These are phyloP conservation scores for Raffaelea arxii DNA, from an alignment of 2,329 filamentous ascomycete species.

Conservation along the genomic window DNA sequence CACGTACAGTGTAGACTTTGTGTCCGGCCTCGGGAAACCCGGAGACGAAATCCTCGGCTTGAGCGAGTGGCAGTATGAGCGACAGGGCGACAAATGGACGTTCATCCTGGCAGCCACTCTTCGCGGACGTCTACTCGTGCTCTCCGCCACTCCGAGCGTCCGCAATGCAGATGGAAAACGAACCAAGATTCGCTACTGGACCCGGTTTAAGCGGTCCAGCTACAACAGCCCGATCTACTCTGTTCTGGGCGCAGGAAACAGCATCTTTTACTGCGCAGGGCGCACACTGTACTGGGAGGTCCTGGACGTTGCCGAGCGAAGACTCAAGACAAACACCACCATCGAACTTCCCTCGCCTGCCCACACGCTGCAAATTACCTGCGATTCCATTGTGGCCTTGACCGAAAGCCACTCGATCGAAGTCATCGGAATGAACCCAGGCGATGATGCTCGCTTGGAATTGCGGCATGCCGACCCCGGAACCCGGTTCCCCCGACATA, in stretches of 20 bases:
- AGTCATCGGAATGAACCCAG: constrained; percentile 35
- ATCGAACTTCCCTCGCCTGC: constrained; percentile 44
- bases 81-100: constrained; percentile 47
- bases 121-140: constrained; percentile 44
- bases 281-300: constrained; percentile 44
- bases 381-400: constrained; percentile 39
- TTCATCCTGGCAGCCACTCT: constrained; percentile 53
- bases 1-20: constrained; percentile 32
- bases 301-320: constrained; percentile 41
- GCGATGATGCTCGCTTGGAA: constrained; percentile 26
- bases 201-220: constrained; percentile 34
- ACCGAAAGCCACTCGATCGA: constrained; percentile 46
- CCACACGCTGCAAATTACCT: constrained; percentile 34
- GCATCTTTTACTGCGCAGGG: constrained; percentile 48
- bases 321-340: constrained; percentile 34
- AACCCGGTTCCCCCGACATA: constrained; percentile 33
- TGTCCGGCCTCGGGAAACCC: constrained; percentile 44
- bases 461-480: constrained; percentile 36
- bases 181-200: constrained; percentile 40
- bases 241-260: constrained; percentile 42
- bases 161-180: constrained; percentile 15
- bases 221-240: constrained; percentile 42
- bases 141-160: constrained; percentile 32
- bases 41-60: constrained; percentile 52
- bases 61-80: constrained; percentile 52